A percentile compares a stretch with the other conserved stretches of the same genome.
These are phyloP conservation scores for Daldinia sp. DNA, from an alignment of 2,329 filamentous ascomycete genomes.

Conservation along the genomic window DNA sequence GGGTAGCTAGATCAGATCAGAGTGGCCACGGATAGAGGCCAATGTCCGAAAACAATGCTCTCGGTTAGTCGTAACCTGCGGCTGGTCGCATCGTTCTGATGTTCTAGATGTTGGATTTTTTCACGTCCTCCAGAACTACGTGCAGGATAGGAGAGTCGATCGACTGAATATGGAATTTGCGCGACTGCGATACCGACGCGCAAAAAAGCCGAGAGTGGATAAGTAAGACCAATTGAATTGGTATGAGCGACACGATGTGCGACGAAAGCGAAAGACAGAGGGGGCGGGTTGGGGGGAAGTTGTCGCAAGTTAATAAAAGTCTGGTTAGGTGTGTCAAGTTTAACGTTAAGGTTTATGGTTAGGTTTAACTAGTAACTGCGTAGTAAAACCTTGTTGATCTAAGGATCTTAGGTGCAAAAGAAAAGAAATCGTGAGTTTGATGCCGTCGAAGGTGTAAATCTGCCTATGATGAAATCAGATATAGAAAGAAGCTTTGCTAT, in stretches of 20 bases:
- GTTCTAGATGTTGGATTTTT: slow-evolving; percentile 19
- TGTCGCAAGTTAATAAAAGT: slow-evolving; percentile 10
- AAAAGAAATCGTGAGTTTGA: neutral
- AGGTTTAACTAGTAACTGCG: neutral
- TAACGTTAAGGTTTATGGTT: slow-evolving; percentile 6
- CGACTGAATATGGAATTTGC: slow-evolving; percentile 2
- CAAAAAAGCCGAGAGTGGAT: slow-evolving; percentile 11
- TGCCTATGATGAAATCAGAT: neutral
- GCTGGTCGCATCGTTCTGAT: slow-evolving; percentile 35
- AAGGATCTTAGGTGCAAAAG: neutral
- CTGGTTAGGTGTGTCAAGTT: neutral
- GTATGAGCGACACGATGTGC: slow-evolving; percentile 5
- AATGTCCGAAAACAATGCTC: slow-evolving; percentile 41
- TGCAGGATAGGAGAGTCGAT: slow-evolving; percentile 9
- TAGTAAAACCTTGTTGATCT: neutral
- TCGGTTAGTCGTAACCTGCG: slow-evolving; percentile 21
- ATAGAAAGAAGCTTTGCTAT: neutral
- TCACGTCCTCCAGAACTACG: slow-evolving; percentile 21
- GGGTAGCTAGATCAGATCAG: neutral
- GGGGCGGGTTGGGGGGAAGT: slow-evolving; percentile 13
- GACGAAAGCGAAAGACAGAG: slow-evolving; percentile 4
- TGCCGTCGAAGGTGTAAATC: neutral
- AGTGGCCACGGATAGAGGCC: slow-evolving; percentile 17
- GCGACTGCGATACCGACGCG: neutral
- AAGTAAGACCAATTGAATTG: slow-evolving; percentile 16